phyloP scores from a whole-genome alignment of 805 yeast species.

The Candida sphagnicola region DNA sequence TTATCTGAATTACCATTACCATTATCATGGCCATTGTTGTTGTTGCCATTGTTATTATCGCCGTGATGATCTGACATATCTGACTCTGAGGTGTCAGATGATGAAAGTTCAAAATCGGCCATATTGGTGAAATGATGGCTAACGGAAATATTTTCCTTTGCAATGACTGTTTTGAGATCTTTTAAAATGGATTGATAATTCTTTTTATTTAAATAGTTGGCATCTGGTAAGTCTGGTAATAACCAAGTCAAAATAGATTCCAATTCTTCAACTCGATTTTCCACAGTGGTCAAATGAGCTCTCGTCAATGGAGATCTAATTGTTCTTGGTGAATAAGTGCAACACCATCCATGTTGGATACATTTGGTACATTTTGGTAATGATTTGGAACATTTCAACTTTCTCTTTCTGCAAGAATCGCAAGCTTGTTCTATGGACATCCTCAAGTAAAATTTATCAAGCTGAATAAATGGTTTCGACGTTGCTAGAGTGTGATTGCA shows the following conservation, averaged over 20 bases:
- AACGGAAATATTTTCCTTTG: background rate
- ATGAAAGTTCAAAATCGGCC: background rate
- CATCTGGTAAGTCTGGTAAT: constrained; percentile 16
- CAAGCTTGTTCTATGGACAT: constrained; percentile 56
- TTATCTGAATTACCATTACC: background rate
- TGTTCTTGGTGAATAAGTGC: constrained; percentile 74
- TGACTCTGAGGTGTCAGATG: background rate
- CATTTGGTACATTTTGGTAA: constrained; percentile 76
- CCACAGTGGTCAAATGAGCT: constrained; percentile 75
- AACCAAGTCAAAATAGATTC: constrained; percentile 29
- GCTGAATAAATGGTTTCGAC: too few species aligned
- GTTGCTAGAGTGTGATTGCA: too few species aligned
- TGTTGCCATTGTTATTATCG: background rate
- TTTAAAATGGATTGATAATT: constrained; percentile 12
- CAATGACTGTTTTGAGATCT: background rate
- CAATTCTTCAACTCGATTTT: constrained; percentile 36
- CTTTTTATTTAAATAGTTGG: background rate
- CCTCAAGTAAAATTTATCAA: too few species aligned
- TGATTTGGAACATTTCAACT: constrained; percentile 77
- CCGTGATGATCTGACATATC: background rate
- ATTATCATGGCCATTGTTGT: background rate
- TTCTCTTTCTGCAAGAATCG: constrained; percentile 79
- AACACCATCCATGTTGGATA: constrained; percentile 64
- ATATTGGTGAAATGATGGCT: background rate
- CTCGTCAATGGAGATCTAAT: constrained; percentile 80